Evolutionary conservation across 305 asterid genomes (phyloP).

Genomic region (Solanum hybrid): DNA sequence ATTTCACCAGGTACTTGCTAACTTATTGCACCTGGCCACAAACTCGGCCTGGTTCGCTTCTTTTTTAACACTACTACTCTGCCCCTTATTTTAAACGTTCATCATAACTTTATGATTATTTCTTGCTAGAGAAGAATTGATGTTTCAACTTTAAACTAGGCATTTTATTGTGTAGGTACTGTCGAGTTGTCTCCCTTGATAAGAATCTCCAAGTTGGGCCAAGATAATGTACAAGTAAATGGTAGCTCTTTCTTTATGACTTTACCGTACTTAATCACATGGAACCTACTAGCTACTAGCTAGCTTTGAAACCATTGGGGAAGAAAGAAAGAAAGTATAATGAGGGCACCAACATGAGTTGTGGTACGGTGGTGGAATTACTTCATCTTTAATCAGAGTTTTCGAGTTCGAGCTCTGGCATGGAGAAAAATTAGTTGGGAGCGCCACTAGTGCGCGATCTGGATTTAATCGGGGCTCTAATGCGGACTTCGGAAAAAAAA

Average conservation of each 20-base stretch:
- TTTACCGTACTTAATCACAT: conserved; percentile 2
- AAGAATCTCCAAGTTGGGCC: not conserved
- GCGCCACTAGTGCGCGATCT: rapidly evolving
- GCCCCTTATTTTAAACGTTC: not conserved
- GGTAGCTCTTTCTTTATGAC: not conserved
- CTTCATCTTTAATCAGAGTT: too few relatives aligned
- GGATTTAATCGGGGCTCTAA: too few relatives aligned
- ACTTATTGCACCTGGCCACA: not conserved
- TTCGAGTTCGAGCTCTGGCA: not conserved
- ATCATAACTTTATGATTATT: not conserved
- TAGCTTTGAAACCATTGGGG: not conserved
- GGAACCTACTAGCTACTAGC: not conserved
- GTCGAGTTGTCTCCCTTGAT: conserved; percentile 4
- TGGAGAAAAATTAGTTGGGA: not conserved
- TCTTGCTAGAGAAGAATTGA: not conserved
- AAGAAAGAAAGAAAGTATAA: not conserved
- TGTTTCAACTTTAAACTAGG: not conserved
- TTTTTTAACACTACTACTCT: not conserved
- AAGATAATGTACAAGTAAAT: not conserved
- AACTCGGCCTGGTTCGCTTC: not conserved
- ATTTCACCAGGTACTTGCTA: not conserved
- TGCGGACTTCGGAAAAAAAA: too few relatives aligned
- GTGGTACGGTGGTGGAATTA: not conserved
- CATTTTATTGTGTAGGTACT: not conserved
- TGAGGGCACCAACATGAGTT: not conserved